phyloP scores from a whole-genome alignment of 129 eudicot species.

The Glebionis coronaria region DNA sequence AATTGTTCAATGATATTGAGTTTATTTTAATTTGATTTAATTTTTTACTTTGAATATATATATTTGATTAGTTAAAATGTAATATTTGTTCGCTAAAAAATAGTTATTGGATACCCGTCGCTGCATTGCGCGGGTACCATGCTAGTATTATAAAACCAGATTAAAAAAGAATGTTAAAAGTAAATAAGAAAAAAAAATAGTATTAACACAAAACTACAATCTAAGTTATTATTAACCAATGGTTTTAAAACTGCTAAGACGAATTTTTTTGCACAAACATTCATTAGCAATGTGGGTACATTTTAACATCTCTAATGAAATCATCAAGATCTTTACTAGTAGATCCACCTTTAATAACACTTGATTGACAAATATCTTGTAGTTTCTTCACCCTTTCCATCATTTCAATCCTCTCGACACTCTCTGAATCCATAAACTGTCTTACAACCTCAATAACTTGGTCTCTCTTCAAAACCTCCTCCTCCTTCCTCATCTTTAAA shows the following conservation, averaged over 20 bases:
- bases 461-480: slow-evolving; percentile 14
- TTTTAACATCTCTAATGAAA: slow-evolving; percentile 24
- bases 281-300: neutral
- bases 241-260: neutral
- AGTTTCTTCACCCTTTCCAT: slow-evolving; percentile 30
- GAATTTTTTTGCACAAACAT: neutral
- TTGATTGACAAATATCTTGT: slow-evolving; percentile 20
- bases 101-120: too few relatives aligned
- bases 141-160: too few relatives aligned
- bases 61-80: too few relatives aligned
- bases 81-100: too few relatives aligned
- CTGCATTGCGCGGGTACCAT: too few relatives aligned
- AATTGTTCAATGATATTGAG: too few relatives aligned
- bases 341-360: slow-evolving; percentile 28
- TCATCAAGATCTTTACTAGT: slow-evolving; percentile 21
- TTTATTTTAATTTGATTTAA: too few relatives aligned
- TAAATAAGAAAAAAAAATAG: too few relatives aligned
- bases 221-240: too few relatives aligned
- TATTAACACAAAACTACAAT: too few relatives aligned
- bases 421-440: slow-evolving; percentile 41
- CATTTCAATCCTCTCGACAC: slow-evolving; percentile 36
- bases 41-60: too few relatives aligned
- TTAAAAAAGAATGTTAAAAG: too few relatives aligned
- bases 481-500: slow-evolving; percentile 19
- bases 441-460: slow-evolving; percentile 27